Base-by-base conservation (phyloP, 129 eudicot genomes). In the Ambrosia trifida region DNA sequence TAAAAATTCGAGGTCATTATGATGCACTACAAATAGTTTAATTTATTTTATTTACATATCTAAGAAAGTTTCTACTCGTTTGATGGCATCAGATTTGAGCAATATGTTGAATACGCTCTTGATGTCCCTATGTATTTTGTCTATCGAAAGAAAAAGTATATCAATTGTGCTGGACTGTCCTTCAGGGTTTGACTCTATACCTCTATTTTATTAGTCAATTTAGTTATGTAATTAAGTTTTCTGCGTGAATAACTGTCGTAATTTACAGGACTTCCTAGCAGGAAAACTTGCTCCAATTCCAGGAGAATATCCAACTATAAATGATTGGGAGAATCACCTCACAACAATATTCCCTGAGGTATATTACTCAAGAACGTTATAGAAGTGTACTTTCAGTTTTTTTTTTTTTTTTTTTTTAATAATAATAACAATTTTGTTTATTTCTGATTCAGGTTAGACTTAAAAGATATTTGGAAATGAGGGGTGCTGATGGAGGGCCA, bases 401-500 rank as follows among this genome's bases (percentile, higher is more conserved):
- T 17, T 19, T 50, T 62, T 61, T 16, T 3, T 12, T 36, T 8
- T 18, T 3, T 28, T 5, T 4, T n/a, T n/a, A n/a, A 8, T 7
- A 7, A 45, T 44, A 30, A 49, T 49, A 32, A 12, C 35, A 16
- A 58, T 49, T 17, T 13, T 20, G 40, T 67, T 43, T 71, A 43
- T 44, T 60, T 5, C 44, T 45, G 69, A 41, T 72, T 67, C 89
- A 93, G 98, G 98, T 93, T 51, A 94, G 99, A 83, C 88, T 90
- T 49, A 94, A 94, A 81, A 79, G 96, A 80, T 89, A 87, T 82
- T 72, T 94, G 89, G 99, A 94, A 79, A 90, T 94, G 99, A 87
- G 99, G 69, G 99, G 97, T 74, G 99, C 99, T 62, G 99, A 94
- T 84, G 97, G 97, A 60, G 99, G 99, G 11, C 97, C 99, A 64